phyloP scores from a whole-genome alignment of 2,329 filamentous ascomycete genomes.

The Penicillium italicum region DNA sequence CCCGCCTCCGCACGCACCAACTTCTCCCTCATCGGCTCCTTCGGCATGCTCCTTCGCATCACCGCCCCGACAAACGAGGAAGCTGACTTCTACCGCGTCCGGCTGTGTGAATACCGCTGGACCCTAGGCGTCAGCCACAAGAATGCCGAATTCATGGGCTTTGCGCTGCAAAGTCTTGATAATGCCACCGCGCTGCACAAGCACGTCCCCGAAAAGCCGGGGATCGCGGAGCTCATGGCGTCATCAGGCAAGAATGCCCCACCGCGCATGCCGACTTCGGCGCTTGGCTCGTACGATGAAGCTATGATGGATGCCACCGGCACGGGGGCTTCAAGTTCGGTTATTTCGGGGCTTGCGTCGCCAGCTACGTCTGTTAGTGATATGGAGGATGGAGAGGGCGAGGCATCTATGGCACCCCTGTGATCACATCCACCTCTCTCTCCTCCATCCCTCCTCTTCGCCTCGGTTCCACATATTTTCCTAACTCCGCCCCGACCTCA shows the following conservation, averaged over 20 bases:
- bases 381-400: conserved; percentile 31
- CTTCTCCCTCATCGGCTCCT: conserved; percentile 92
- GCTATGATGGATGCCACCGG: conserved; percentile 25
- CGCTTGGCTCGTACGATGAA: conserved; percentile 24
- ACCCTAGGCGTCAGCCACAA: conserved; percentile 83
- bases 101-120: conserved; percentile 89
- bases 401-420: conserved; percentile 18
- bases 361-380: conserved; percentile 38
- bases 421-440: neutral
- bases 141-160: conserved; percentile 54
- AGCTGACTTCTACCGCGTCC: conserved; percentile 83
- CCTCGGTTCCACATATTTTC: neutral
- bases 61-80: conserved; percentile 84
- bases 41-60: conserved; percentile 84
- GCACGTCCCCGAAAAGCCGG: conserved; percentile 67
- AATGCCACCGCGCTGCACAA: conserved; percentile 67
- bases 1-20: conserved; percentile 55
- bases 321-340: conserved; percentile 31
- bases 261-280: conserved; percentile 16
- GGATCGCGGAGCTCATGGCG: conserved; percentile 48
- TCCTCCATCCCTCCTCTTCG: neutral
- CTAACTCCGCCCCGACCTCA: neutral
- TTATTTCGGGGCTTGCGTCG: conserved; percentile 37
- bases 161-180: conserved; percentile 75
- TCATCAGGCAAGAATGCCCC: conserved; percentile 25